Evolutionary conservation across 768 basidiomycete genomes (phyloP), one percentile per base, ranked within the genome.

Genomic region (Solioccasus polychromus): DNA sequence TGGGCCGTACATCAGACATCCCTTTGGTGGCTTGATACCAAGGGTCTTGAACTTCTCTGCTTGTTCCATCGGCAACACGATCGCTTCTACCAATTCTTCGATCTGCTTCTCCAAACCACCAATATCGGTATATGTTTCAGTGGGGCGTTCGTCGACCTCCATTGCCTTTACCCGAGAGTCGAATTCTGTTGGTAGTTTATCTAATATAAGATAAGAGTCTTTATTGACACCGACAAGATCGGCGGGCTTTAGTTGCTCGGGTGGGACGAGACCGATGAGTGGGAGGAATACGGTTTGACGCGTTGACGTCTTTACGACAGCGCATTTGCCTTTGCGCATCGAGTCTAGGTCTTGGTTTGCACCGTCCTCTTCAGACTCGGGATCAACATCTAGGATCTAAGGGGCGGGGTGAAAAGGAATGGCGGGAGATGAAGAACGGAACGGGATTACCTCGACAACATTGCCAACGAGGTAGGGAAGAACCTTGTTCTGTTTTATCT

Each of bases 81-180:
- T 96, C 0, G 96, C 96, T 67, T 99, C 96, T 1, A 96, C 92
- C 42, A 99, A 68, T 65, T 98, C 96, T 64, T 98, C 96, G 44
- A 99, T 98, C 75, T 99, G 96, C 71, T 98, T 98, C 76, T 98
- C 96, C 65, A 99, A 61, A 19, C 96, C 96, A 67, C 96, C 96
- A 50, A 99, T 95, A 67, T 94, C 92, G 19, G 93, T 94, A 61
- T 97, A 98, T 3, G 85, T 90, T 67, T 98, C 96, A 11, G 94
- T 98, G 26, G 96, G 96, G 41, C 92, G 78, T 66, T 98, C 96
- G 55, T 99, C 96, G 2, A 99, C 96, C 62, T 99, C 96, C 96
- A 99, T 99, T 8, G 96, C 96, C 68, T 97, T 98, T 20, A 99
- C 96, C 36, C 96, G 83, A 28, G 92, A 93, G 67, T 99, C 96